Conservation (phyloP, 2,329 filamentous ascomycete genomes). For the Fulvia fulva region DNA sequence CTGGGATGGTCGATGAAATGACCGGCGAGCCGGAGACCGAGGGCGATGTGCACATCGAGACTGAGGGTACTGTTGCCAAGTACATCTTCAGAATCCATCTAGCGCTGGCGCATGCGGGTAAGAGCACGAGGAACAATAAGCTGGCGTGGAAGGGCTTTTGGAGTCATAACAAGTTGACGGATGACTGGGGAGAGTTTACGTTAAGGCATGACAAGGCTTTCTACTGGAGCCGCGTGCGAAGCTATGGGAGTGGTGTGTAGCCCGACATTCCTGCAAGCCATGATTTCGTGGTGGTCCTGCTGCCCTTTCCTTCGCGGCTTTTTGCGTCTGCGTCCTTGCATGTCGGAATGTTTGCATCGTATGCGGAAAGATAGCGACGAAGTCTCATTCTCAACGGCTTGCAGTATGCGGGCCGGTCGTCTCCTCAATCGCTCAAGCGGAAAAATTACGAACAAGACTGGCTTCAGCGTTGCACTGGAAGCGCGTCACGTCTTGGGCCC, state of each 20-base stretch:
- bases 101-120: constrained; percentile 59
- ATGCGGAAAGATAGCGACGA: too few species aligned
- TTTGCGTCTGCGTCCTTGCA: too few species aligned
- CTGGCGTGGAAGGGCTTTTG: constrained; percentile 84
- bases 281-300: too few species aligned
- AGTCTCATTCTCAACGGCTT: too few species aligned
- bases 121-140: constrained; percentile 72
- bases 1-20: constrained; percentile 15
- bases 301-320: too few species aligned
- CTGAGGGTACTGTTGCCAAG: constrained; percentile 71
- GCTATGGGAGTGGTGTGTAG: constrained; percentile 37
- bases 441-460: too few species aligned
- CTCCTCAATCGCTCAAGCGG: too few species aligned
- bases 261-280: too few species aligned
- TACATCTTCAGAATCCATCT: constrained; percentile 85
- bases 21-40: constrained; percentile 45
- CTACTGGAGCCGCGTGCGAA: constrained; percentile 60
- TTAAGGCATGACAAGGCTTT: constrained; percentile 59
- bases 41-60: constrained; percentile 76
- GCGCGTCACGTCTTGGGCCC: too few species aligned
- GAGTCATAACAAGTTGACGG: constrained; percentile 83
- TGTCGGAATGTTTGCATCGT: too few species aligned
- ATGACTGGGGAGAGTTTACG: constrained; percentile 83
- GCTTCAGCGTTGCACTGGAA: too few species aligned
- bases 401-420: too few species aligned